Evolutionary conservation across 2,329 filamentous ascomycete species (phyloP), one percentile per base, ranked within the genome.

Genomic region (Aureobasidium mangrovei): DNA sequence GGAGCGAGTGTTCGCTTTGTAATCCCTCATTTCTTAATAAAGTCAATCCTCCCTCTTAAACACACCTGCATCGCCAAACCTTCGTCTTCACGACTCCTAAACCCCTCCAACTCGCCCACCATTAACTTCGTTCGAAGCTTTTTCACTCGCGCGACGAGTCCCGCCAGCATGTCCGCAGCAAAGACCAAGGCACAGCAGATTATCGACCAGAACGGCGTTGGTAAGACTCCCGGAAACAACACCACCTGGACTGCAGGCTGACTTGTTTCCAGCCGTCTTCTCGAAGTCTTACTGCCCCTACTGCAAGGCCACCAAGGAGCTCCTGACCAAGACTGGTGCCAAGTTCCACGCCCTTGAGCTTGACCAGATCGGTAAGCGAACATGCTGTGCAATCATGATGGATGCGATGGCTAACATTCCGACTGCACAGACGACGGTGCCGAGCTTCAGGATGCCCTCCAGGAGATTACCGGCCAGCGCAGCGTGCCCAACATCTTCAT

Each of bases 401-500:
- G 18, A 41, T 2, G 7, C 35, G 9, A 29, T 6, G 4, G 24
- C 42, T 46, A 35, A 54, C 35, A 33, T 1, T 9, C 33, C 10
- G 18, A 24, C 27, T 28, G 35, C 27, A 46, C 62, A 94, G 89
- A 84, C 60, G 91, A 97, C 67, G 91, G 93, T 60, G 69, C 74
- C 61, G 90, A 77, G 9, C 82, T 98, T 66, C 93, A 98, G 77
- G 77, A 82, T 60, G 89, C 90, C 28, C 86, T 98, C 58, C 71
- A 81, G 62, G 80, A 91, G 60, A 81, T 97, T 64, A 88, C 83
- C 55, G 78, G 80, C 70, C 93, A 98, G 79, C 79, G 83, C 65
- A 91, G 88, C 64, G 93, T 98, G 4, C 93, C 93, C 65, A 97
- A 97, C 77, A 86, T 95, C 75, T 97, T 87, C 78, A 97, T 98